Conservation (phyloP, 2,329 filamentous ascomycete species). For the Epicoccum nigrum region DNA sequence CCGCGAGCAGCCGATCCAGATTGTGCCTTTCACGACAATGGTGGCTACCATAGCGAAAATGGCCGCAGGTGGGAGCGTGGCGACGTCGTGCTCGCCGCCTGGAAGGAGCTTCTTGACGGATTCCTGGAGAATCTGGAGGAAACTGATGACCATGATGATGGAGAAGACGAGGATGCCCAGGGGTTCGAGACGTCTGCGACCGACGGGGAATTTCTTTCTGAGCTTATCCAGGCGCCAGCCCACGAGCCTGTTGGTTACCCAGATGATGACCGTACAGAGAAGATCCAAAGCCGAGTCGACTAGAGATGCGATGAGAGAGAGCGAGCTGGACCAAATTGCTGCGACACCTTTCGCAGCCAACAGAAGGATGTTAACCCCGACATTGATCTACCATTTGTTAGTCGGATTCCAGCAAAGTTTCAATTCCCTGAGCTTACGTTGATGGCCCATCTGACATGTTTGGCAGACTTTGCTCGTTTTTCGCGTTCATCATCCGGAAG, state of each 20-base stretch:
- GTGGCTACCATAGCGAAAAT: conserved; percentile 64
- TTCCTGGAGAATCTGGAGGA: conserved; percentile 66
- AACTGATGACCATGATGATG: conserved; percentile 67
- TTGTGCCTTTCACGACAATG: conserved; percentile 64
- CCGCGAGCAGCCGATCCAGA: conserved; percentile 64
- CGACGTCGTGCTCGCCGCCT: conserved; percentile 55
- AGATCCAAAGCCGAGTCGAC: conserved; percentile 67
- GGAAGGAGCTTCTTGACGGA: conserved; percentile 65
- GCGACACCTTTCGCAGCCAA: conserved; percentile 63
- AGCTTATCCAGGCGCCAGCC: conserved; percentile 61
- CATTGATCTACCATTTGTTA: conserved; percentile 55
- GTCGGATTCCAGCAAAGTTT: not conserved
- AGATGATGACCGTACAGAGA: conserved; percentile 66
- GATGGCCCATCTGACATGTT: conserved; percentile 62
- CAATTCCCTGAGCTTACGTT: conserved; percentile 48
- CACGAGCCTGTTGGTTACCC: conserved; percentile 65
- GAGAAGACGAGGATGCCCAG: conserved; percentile 68
- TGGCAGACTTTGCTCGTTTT: conserved; percentile 54
- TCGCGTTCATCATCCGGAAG: conserved; percentile 62
- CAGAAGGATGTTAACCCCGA: conserved; percentile 64
- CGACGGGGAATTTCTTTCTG: conserved; percentile 63
- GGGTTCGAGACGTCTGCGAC: conserved; percentile 60
- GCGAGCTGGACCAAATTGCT: conserved; percentile 61
- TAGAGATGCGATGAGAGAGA: conserved; percentile 66
- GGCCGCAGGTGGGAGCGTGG: conserved; percentile 59